Base-by-base conservation (phyloP, 306 rosid genomes). In the Corylus americana region DNA sequence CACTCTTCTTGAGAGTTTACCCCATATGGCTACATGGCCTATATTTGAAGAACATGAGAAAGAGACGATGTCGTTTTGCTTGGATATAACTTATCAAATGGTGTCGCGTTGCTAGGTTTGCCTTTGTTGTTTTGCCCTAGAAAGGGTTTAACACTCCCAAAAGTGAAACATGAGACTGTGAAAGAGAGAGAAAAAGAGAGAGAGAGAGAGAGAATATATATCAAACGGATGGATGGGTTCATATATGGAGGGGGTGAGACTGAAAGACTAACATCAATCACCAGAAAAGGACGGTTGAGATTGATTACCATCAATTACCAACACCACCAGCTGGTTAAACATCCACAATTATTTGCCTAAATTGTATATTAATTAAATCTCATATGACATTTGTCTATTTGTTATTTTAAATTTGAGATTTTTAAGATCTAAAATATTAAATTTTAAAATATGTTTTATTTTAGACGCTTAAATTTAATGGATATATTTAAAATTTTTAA, bases 181-280 rank as follows among this genome's bases (percentile, higher is more conserved):
- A 37, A 11, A 11, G 25, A 45, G 39, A 62, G 66, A 73, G 25
- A 70, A 17, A 74, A 67, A 42, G 47, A 18, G 25, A 49, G 42
- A 70, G 25, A 49, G 42, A 70, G 20, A 74, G 67, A 66, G 27
- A 54, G 80, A 27, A 80, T 83, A 84, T 77, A 84, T 77, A 83
- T 78, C 76, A 80, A 83, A 83, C 80, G 82, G 78, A 79, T 79
- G 80, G 86, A 78, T 51, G 85, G 35, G 2, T 31, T 31, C 35
- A 31, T 31, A 22, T 22, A 22, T 22, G 25, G 71, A 62, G 17
- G 13, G 17, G 80, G 64, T 63, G 85, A 85, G 83, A 85, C 74
- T 45, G 81, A 76, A 29, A 77, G 83, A 76, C 77, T 76, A 73
- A 74, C 69, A 71, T 86, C 91, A 78, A 75, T 83, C 83, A 81